Percentiles rank a stretch among this genome's conserved stretches.
phyloP scores from a whole-genome alignment of 2,329 filamentous ascomycete species.

The Alternaria tenuissima region DNA sequence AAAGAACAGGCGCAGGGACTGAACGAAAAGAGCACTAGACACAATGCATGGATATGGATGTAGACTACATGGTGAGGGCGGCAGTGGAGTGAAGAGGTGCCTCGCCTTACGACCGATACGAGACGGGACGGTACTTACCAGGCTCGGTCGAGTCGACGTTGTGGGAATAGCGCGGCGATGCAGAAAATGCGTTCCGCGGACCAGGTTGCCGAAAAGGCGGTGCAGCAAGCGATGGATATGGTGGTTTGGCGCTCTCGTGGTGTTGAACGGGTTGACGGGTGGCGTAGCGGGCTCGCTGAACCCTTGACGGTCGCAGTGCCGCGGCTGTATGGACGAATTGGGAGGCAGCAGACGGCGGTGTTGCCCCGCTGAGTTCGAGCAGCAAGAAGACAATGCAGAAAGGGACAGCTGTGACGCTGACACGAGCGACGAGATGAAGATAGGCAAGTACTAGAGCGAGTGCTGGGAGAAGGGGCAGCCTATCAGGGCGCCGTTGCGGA shows the following conservation, averaged over 20 bases:
- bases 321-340: constrained; percentile 6
- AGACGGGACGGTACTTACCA: constrained; percentile 29
- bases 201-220: constrained; percentile 7
- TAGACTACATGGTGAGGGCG: constrained; percentile 6
- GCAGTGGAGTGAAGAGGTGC: constrained; percentile 9
- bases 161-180: constrained; percentile 29
- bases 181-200: constrained; percentile 10
- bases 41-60: neutral
- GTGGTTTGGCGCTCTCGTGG: constrained; percentile 18
- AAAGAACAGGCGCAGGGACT: neutral
- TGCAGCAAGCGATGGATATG: constrained; percentile 9
- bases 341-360: neutral
- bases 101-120: neutral
- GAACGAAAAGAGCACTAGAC: neutral
- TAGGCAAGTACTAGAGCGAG: constrained; percentile 8
- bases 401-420: constrained; percentile 2
- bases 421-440: constrained; percentile 8
- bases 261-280: constrained; percentile 26
- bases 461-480: constrained; percentile 19
- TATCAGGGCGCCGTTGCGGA: constrained; percentile 24
- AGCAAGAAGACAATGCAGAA: neutral
- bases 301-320: neutral
- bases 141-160: constrained; percentile 22
- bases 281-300: constrained; percentile 1
- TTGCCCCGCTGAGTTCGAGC: constrained; percentile 9